Base-by-base conservation (phyloP, 2,329 filamentous ascomycete genomes). In the Sporothrix sp. region DNA sequence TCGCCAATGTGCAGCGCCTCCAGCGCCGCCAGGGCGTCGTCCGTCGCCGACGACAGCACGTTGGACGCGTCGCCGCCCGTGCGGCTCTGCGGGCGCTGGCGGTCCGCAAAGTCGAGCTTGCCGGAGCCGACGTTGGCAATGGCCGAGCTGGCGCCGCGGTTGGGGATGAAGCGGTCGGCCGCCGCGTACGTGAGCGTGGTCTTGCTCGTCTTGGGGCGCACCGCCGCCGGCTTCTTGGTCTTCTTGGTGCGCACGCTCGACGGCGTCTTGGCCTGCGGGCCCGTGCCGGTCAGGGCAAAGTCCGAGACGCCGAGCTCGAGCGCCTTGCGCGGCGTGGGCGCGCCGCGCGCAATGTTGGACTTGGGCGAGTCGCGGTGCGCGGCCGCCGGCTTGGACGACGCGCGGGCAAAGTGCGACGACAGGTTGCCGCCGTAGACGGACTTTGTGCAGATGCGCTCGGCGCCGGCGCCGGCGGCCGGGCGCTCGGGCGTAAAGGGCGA, bases 91-190 rank as follows among this genome's bases (percentile, higher is more conserved):
- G 87, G 78, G 52, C 85, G 77, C 60, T 84, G 77, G 65, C 79
- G 80, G 55, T 91, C 85, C 42, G 76, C 68, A 38, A 73, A 60
- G 57, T 93, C 86, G 39, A 91, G 79, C 78, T 97, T 97, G 56
- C 82, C 82, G 49, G 87, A 84, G 54, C 88, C 87, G 53, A 78
- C 78, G 59, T 89, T 89, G 62, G 83, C 76, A 63, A 95, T 85
- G 51, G 85, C 90, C 48, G 94, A 93, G 72, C 90, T 95, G 57
- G 90, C 86, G 45, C 78, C 79, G 28, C 93, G 85, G 74, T 95
- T 96, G 59, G 93, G 91, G 59, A 98, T 97, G 73, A 97, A 98
- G 48, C 93, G 84, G 67, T 98, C 93, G 35, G 83, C 88, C 43
- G 80, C 88, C 42, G 80, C 76, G 61, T 91, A 93, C 67, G 80